These are phyloP conservation scores for Stephania cephalantha DNA, from an alignment of 164 flowering plant species.

Conservation along the genomic window DNA sequence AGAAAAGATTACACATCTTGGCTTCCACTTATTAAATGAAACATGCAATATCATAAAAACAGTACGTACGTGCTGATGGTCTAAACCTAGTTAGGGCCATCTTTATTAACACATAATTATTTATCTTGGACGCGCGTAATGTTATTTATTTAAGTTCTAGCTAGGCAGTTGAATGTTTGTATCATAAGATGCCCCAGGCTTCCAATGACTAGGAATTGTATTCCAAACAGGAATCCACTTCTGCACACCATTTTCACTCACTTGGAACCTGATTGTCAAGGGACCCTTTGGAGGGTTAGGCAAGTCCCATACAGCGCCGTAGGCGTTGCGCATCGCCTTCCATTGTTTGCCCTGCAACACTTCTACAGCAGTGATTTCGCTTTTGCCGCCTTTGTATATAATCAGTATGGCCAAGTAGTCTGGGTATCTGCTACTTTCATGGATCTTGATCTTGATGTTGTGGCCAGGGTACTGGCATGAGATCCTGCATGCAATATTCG, in stretches of 20 bases:
- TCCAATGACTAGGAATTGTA: slow-evolving; percentile 58
- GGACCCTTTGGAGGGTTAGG: slow-evolving; percentile 35
- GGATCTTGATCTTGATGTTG: slow-evolving; percentile 53
- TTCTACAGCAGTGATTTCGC: slow-evolving; percentile 47
- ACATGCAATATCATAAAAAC: too few species aligned
- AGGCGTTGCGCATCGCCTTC: slow-evolving; percentile 61
- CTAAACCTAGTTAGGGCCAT: too few species aligned
- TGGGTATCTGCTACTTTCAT: slow-evolving; percentile 55
- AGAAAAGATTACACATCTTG: too few species aligned
- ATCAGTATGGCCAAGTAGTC: slow-evolving; percentile 59
- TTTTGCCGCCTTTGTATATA: slow-evolving; percentile 49
- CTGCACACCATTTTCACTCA: slow-evolving; percentile 28
- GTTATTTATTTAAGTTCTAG: too few species aligned
- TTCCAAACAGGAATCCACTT: slow-evolving; percentile 40
- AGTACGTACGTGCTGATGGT: too few species aligned
- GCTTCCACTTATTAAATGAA: too few species aligned
- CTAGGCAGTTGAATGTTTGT: slow-evolving; percentile 37
- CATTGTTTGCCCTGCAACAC: slow-evolving; percentile 71
- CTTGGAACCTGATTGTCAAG: slow-evolving; percentile 46
- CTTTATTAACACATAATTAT: too few species aligned
- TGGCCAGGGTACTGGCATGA: slow-evolving; percentile 48
- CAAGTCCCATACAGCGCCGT: slow-evolving; percentile 48
- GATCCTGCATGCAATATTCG: slow-evolving; percentile 20
- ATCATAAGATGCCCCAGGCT: slow-evolving; percentile 60
- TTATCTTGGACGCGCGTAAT: too few species aligned